Evolutionary conservation across 208 protist genomes (phyloP).

Genomic region (Leishmania arabica): DNA sequence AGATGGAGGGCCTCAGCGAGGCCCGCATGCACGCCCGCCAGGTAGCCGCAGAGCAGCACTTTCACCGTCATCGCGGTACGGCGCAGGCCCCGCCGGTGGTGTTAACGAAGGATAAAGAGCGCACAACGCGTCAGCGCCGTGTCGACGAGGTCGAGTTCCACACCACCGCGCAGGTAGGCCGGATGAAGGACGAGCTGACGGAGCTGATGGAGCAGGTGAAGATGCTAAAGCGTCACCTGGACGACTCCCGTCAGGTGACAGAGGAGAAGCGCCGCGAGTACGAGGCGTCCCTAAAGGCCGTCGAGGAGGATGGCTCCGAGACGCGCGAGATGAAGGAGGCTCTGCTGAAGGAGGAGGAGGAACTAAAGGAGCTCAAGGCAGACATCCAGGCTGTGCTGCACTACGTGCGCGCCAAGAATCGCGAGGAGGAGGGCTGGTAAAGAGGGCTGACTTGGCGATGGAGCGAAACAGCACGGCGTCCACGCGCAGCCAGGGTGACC

Average conservation of each 20-base stretch:
- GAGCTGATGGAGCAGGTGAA: conserved; percentile 78
- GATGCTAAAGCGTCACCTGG: conserved; percentile 61
- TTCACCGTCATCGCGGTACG: conserved; percentile 77
- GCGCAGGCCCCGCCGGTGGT: conserved; percentile 33
- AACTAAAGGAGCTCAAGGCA: conserved; percentile 68
- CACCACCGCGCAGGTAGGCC: conserved; percentile 44
- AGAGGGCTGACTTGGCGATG: neutral
- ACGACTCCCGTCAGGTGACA: conserved; percentile 47
- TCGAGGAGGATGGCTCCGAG: conserved; percentile 59
- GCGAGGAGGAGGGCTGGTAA: conserved; percentile 60
- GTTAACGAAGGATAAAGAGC: conserved; percentile 41
- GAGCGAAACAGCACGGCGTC: neutral
- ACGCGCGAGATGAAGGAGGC: conserved; percentile 60
- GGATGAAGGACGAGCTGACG: conserved; percentile 50
- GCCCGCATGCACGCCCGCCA: conserved; percentile 53
- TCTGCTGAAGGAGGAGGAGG: conserved; percentile 63
- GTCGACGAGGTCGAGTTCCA: conserved; percentile 51
- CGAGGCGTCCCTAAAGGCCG: conserved; percentile 48
- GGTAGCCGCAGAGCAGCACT: conserved; percentile 67
- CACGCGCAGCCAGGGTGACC: neutral
- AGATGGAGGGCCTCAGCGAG: conserved; percentile 69
- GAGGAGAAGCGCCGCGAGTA: conserved; percentile 43
- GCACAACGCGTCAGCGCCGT: conserved; percentile 45
- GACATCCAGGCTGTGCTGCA: conserved; percentile 82
- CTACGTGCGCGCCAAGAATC: conserved; percentile 76